Evolutionary conservation across 352 stramenopile species (phyloP), one percentile per base, ranked within the genome.

Genomic region (Globisporangium megalacanthum): DNA sequence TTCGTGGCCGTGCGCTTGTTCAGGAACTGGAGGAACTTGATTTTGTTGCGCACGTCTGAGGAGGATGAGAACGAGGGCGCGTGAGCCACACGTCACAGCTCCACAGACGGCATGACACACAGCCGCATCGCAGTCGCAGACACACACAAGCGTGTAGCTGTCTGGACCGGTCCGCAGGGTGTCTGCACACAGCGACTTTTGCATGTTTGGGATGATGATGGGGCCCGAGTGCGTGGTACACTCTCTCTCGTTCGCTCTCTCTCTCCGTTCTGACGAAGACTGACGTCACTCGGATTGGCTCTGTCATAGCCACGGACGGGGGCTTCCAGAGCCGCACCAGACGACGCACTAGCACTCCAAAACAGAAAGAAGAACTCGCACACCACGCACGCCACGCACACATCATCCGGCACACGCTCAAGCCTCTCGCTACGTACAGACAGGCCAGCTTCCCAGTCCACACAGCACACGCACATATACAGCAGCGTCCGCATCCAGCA

Each of bases 1-100:
- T 99, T 99, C 53, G 97, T 99, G 73, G 97, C 98, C 68, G 94
- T 98, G 75, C 89, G 87, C 86, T 99, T 99, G 71, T 97, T 96
- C 73, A 98, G 89, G 86, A 99, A 99, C 75, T 99, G 90, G 62
- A 97, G 79, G 83, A 98, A 99, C 81, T 99, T 99, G 74, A 98
- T 76, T 82, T 97, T 96, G 82, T 97, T 98, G 79, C 93, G 88
- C 73, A 95, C 83, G 71, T 97, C 88, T 97, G 82, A 65, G 45
- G 72, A 66, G 52, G 82, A 65, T 39, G 72, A 66, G 52, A 52
- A 17, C 19, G 46, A 49, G 13, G 44, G 19, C 44, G 68, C 61
- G 5, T 50, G 49, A 49, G 47, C 64, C 20, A 49, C 33, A 37
- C 9, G 6, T 14, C 31, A 7, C 29, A 49, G 25, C 36, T 47